A percentile compares a stretch with the other conserved stretches of the same genome.
These are phyloP conservation scores for Wallacemonas collosoma DNA, from an alignment of 208 protist species.

Conservation along the genomic window DNA sequence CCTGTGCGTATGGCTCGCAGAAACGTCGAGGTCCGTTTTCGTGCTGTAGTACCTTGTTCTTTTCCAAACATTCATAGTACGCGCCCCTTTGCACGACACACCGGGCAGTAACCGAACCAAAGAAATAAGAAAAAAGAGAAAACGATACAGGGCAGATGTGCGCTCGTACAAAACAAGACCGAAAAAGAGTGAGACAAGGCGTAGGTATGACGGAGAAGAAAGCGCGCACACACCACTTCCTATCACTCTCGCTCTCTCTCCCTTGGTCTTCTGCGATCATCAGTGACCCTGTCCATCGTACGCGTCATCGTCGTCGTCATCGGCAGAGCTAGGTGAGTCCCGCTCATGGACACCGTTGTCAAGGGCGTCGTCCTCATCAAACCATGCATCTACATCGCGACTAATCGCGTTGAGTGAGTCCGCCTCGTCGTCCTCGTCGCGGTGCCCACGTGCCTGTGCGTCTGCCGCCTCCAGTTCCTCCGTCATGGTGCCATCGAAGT, in stretches of 20 bases:
- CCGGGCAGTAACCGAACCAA: background rate
- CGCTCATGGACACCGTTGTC: constrained; percentile 17
- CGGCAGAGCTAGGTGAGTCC: background rate
- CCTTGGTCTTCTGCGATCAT: too few relatives aligned
- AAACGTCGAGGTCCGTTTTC: too few relatives aligned
- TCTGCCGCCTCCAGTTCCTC: constrained; percentile 12
- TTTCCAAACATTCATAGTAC: background rate
- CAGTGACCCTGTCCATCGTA: background rate
- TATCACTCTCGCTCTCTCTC: too few relatives aligned
- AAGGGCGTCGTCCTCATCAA: constrained; percentile 15
- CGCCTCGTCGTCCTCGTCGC: constrained; percentile 26
- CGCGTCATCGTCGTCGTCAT: background rate
- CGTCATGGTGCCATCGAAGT: constrained; percentile 22
- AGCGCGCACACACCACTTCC: too few relatives aligned
- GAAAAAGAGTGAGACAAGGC: too few relatives aligned
- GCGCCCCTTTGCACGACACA: too few relatives aligned
- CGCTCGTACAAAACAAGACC: too few relatives aligned
- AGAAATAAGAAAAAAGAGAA: constrained; percentile 13
- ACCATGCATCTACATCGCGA: constrained; percentile 5
- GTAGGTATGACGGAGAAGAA: too few relatives aligned
- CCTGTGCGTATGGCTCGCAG: background rate
- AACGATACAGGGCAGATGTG: background rate
- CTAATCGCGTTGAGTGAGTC: background rate
- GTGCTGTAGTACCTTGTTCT: background rate
- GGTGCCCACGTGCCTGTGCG: constrained; percentile 14